phyloP scores from a whole-genome alignment of 2,329 filamentous ascomycete genomes.

The Ophiostoma tasmaniense region DNA sequence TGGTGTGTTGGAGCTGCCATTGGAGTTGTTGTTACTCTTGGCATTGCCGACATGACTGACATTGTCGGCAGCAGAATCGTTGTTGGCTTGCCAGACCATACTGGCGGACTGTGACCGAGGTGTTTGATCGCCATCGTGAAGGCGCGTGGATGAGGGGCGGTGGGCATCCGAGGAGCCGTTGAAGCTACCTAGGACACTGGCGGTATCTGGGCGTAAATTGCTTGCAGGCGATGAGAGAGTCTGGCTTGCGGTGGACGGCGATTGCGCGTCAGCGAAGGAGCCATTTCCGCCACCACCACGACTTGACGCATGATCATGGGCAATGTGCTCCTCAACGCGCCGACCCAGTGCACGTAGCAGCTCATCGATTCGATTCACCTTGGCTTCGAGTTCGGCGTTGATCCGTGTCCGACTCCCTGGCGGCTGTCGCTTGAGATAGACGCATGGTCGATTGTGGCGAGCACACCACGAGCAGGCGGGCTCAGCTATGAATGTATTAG shows the following conservation, averaged over 20 bases:
- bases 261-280: neutral
- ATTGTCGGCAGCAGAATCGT: constrained; percentile 25
- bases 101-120: neutral
- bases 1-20: constrained; percentile 32
- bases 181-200: neutral
- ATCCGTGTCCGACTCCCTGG: constrained; percentile 60
- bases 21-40: constrained; percentile 35
- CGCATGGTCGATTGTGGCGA: constrained; percentile 53
- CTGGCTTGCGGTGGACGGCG: constrained; percentile 6
- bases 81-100: constrained; percentile 20
- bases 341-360: constrained; percentile 52
- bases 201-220: constrained; percentile 10
- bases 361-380: constrained; percentile 60
- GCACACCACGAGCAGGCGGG: constrained; percentile 62
- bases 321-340: constrained; percentile 23
- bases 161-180: neutral
- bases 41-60: constrained; percentile 17
- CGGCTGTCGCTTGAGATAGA: constrained; percentile 61
- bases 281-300: neutral
- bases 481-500: constrained; percentile 38
- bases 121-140: constrained; percentile 22
- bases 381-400: constrained; percentile 64
- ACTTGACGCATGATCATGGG: constrained; percentile 13
- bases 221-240: neutral
- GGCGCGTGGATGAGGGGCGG: constrained; percentile 16